Base-by-base conservation (phyloP, 176 grass and related monocot species). In the Oryza coarctata region DNA sequence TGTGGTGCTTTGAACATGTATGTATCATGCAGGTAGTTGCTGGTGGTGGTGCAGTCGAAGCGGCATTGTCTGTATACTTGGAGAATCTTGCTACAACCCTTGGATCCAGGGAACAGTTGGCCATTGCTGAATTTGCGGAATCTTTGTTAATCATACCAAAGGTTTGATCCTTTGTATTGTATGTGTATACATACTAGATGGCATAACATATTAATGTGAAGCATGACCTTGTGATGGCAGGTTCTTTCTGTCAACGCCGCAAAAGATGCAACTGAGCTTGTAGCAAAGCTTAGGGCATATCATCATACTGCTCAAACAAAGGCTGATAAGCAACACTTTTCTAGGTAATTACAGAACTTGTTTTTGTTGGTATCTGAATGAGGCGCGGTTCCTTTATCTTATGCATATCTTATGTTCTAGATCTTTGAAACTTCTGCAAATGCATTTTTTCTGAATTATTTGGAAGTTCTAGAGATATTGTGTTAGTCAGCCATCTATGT, bases 211-310 rank as follows among this genome's bases (percentile, higher is more conserved):
- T 31, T 66, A 63, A 82, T 74, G 41, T 25, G 36, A 81, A 64
- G 17, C 64, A 40, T 78, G 74, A 82, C 35, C 28, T 80, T 67
- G 82, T 34, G 5, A 12, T 74, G 9, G 32, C 44, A 94, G 94
- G 88, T 94, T 26, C 89, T 97, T 23, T 75, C 94, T 94, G 94
- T 94, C 29, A 97, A 94, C 83, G 94, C 94, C 78, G 94, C 94
- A 52, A 97, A 94, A 84, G 94, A 88, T 73, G 92, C 92, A 15
- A 94, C 90, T 73, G 94, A 97, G 66, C 87, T 94, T 63, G 94
- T 94, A 60, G 92, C 94, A 38, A 94, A 94, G 81, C 94, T 97
- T 70, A 86, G 94, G 74, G 92, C 94, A 33, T 97, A 97, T 68
- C 94, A 97, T 80, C 85, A 94, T 73, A 90, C 92, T 22, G 86